Base-by-base conservation (phyloP, 2,329 filamentous ascomycete species). In the Dryadomyces quercus-mongolicae region DNA sequence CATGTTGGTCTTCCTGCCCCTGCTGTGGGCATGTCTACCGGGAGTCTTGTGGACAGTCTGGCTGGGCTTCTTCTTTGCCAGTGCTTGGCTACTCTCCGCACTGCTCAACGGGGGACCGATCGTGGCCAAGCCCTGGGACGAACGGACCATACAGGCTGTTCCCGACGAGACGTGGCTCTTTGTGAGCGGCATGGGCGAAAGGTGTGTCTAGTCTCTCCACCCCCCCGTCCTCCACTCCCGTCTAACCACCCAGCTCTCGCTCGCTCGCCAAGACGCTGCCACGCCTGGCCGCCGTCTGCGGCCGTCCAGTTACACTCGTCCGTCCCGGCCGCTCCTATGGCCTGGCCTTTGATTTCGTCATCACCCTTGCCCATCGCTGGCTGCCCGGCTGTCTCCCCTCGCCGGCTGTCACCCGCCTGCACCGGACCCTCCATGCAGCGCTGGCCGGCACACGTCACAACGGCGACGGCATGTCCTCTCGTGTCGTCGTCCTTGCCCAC, bases 321-420 rank as follows among this genome's bases (percentile, higher is more conserved):
- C 73, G 77, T 56, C 67, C 70, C 55, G 51, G 49, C 1, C 68
- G 69, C 34, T 71, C 77, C 10, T 70, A 75, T 34, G 78, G 80
- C 57, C 68, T 76, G 2, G 69, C 76, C 40, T 74, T 80, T 60
- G 78, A 81, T 61, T 63, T 78, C 22, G 59, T 77, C 45, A 66
- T 59, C 18, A 56, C 63, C n/a, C 59, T 70, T 3, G 66, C 66
- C 54, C 64, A 67, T 5, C 67, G 62, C 18, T 55, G 66, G 22
- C 54, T 64, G 9, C 53, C 69, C 18, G 45, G 49, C 15, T 42
- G 43, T 1, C 36, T 54, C 2, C 63, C 57, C 56, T 58, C 18
- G 64, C 68, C 40, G 58, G 73, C 36, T 68, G 70, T 12, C 58
- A 59, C 7, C 63, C 67, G 16, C 9, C 61, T 73, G 31, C 61